phyloP scores from a whole-genome alignment of 441 rosid species.

The Adansonia madagascariensis region DNA sequence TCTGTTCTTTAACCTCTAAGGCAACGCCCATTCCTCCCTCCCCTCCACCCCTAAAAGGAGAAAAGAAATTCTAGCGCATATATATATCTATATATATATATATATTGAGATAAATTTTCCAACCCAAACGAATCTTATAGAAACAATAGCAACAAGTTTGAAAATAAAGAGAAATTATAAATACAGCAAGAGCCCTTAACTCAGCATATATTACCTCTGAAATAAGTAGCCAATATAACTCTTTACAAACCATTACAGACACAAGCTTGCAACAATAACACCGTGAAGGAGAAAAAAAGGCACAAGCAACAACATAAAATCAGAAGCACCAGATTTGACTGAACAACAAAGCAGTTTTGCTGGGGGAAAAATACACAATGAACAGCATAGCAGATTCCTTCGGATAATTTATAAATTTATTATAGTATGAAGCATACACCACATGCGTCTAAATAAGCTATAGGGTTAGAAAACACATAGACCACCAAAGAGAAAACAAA shows the following conservation, averaged over 20 bases:
- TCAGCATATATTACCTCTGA: slow-evolving; percentile 34
- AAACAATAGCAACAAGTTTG: neutral
- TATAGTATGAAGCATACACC: neutral
- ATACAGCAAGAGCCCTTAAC: slow-evolving; percentile 22
- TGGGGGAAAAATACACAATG: neutral
- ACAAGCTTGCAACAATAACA: slow-evolving; percentile 21
- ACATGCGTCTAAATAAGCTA: neutral
- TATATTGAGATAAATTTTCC: neutral
- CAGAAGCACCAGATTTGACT: slow-evolving; percentile 1
- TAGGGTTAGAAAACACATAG: neutral
- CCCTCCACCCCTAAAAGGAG: neutral
- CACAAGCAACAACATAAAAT: neutral
- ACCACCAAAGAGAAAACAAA: slow-evolving; percentile 17
- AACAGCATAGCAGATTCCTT: neutral
- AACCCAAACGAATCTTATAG: neutral
- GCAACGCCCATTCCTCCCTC: neutral
- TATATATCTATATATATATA: no score
- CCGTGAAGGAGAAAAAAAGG: neutral
- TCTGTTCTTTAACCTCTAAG: slow-evolving; percentile 1
- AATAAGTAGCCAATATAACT: slow-evolving; percentile 27
- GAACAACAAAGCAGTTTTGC: neutral
- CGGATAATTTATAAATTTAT: neutral
- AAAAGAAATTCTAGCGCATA: neutral
- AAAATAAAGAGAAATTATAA: slow-evolving; percentile 1
- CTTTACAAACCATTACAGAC: neutral